These are phyloP conservation scores for Orbilia quercus DNA, from an alignment of 2,329 filamentous ascomycete species.

Conservation along the genomic window DNA sequence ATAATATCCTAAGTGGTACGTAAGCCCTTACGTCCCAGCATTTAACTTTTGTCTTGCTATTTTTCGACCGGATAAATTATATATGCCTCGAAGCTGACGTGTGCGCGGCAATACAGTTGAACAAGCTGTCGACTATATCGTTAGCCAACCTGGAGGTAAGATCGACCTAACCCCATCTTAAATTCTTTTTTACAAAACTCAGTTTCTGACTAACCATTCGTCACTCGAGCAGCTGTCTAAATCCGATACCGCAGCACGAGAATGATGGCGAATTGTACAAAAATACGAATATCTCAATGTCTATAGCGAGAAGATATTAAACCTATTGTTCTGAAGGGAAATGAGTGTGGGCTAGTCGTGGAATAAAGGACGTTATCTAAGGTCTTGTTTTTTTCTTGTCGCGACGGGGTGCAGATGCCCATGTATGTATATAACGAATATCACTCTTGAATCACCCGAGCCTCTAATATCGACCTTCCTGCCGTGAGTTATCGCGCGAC, in stretches of 20 bases:
- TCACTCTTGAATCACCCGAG: constrained; percentile 17
- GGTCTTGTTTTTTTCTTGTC: not conserved
- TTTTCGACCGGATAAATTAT: constrained; percentile 13
- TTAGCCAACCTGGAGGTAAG: constrained; percentile 90
- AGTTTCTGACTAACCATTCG: constrained; percentile 48
- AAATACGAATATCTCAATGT: constrained; percentile 12
- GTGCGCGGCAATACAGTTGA: constrained; percentile 72
- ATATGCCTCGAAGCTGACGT: too few species aligned
- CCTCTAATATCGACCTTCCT: not conserved
- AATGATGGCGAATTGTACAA: constrained; percentile 23
- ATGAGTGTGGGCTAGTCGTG: too few species aligned
- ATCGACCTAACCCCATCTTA: constrained; percentile 61
- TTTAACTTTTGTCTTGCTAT: constrained; percentile 55
- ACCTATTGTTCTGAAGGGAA: not conserved
- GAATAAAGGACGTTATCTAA: not conserved
- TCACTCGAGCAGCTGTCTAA: constrained; percentile 62
- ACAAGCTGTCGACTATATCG: constrained; percentile 93
- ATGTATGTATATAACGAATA: constrained; percentile 46
- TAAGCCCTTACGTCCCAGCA: constrained; percentile 56
- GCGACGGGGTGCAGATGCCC: not conserved
- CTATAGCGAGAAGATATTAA: constrained; percentile 14
- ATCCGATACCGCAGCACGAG: not conserved
- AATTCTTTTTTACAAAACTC: not conserved
- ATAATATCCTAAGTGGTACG: constrained; percentile 92
- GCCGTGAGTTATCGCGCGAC: constrained; percentile 3